These are phyloP conservation scores for Fusarium subglutinans DNA, from an alignment of 2,329 filamentous ascomycete species.

Conservation along the genomic window DNA sequence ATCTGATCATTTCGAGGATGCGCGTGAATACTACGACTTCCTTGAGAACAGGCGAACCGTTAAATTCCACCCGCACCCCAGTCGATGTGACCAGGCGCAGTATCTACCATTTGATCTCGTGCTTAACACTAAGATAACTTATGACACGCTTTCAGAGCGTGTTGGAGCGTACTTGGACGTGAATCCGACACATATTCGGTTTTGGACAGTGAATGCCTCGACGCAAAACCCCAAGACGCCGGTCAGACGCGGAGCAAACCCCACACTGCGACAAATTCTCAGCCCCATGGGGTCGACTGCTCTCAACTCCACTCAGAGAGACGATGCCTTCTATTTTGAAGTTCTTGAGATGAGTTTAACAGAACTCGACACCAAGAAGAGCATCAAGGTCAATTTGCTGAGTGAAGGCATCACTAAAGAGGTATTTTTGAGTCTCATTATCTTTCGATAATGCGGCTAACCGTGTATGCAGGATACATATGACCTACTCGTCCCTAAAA, in stretches of 20 bases:
- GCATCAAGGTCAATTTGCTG: slow-evolving; percentile 82
- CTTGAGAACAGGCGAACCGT: slow-evolving; percentile 84
- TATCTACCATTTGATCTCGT: slow-evolving; percentile 78
- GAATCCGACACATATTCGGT: slow-evolving; percentile 87
- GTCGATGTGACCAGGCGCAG: slow-evolving; percentile 62
- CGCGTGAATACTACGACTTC: slow-evolving; percentile 91
- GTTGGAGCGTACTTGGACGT: slow-evolving; percentile 81
- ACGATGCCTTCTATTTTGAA: slow-evolving; percentile 89
- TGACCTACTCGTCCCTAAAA: slow-evolving; percentile 89
- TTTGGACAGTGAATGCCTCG: slow-evolving; percentile 83
- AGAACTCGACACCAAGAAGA: slow-evolving; percentile 93
- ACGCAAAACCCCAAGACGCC: slow-evolving; percentile 80
- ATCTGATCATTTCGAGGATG: slow-evolving; percentile 71
- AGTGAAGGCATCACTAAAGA: slow-evolving; percentile 93
- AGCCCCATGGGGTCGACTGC: slow-evolving; percentile 75
- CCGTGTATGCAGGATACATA: slow-evolving; percentile 67
- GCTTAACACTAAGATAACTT: slow-evolving; percentile 87
- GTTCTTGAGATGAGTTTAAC: slow-evolving; percentile 92
- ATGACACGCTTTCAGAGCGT: slow-evolving; percentile 86
- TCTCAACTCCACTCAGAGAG: slow-evolving; percentile 73
- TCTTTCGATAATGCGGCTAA: slow-evolving; percentile 1
- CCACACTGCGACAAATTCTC: slow-evolving; percentile 82
- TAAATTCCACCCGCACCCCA: slow-evolving; percentile 76
- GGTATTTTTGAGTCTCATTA: slow-evolving; percentile 57
- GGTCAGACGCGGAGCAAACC: slow-evolving; percentile 76